Percentiles rank a stretch among this genome's conserved stretches.
Conservation (phyloP, 805 yeast species). For the Yarrowia porcina region DNA sequence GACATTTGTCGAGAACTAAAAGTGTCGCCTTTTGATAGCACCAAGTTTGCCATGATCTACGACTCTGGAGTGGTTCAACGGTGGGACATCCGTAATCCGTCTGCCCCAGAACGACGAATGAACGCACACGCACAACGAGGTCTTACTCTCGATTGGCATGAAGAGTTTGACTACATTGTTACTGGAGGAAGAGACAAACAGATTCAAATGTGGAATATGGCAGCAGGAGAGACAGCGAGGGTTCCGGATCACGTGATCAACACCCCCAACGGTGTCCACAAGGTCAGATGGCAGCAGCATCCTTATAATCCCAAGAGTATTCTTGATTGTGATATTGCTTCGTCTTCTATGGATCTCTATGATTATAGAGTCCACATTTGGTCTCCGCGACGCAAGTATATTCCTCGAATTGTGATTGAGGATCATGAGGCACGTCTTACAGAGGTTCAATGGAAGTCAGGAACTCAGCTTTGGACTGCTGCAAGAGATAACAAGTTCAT, state of each 20-base stretch:
- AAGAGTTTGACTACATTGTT: slow-evolving; percentile 70
- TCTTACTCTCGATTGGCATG: slow-evolving; percentile 83
- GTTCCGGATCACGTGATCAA: slow-evolving; percentile 69
- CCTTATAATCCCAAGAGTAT: slow-evolving; percentile 27
- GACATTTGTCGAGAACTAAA: slow-evolving; percentile 65
- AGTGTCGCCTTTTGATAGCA: slow-evolving; percentile 53
- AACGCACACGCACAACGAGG: slow-evolving; percentile 94
- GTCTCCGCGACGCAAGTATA: slow-evolving; percentile 64
- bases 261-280: slow-evolving; percentile 75
- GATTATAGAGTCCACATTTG: slow-evolving; percentile 66
- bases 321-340: slow-evolving; percentile 51
- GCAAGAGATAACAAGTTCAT: slow-evolving; percentile 51
- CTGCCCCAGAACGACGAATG: slow-evolving; percentile 61
- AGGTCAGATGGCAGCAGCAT: slow-evolving; percentile 56
- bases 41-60: slow-evolving; percentile 70
- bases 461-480: slow-evolving; percentile 49
- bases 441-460: slow-evolving; percentile 28
- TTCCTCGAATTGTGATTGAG: slow-evolving; percentile 59
- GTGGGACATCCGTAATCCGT: slow-evolving; percentile 77
- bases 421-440: slow-evolving; percentile 39
- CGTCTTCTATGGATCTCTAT: slow-evolving; percentile 63
- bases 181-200: slow-evolving; percentile 93
- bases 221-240: slow-evolving; percentile 35
- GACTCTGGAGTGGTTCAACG: slow-evolving; percentile 86
- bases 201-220: slow-evolving; percentile 71